A percentile compares a stretch with the other conserved stretches of the same genome.
phyloP scores from a whole-genome alignment of 2,329 filamentous ascomycete genomes.

The Diaporthe ilicicola region DNA sequence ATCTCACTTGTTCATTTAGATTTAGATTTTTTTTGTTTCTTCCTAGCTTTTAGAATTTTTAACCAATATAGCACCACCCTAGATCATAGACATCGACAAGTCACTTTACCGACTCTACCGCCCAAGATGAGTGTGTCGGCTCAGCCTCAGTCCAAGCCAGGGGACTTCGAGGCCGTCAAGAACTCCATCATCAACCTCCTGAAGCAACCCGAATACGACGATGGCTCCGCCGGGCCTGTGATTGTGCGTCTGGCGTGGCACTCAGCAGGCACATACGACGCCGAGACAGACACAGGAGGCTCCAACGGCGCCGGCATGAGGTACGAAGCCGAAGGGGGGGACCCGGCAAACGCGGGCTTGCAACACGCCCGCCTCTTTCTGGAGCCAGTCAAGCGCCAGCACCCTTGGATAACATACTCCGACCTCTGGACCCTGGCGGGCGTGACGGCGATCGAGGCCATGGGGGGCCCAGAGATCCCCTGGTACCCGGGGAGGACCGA shows the following conservation, averaged over 20 bases:
- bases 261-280: conserved; percentile 69
- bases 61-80: not conserved
- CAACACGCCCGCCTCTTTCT: conserved; percentile 71
- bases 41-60: not conserved
- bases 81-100: not conserved
- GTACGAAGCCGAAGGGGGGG: conserved; percentile 70
- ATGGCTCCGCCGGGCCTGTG: conserved; percentile 70
- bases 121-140: conserved; percentile 19
- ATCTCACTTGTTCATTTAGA: not conserved
- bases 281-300: conserved; percentile 66
- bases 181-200: conserved; percentile 62
- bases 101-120: not conserved
- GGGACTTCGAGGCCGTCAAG: conserved; percentile 70
- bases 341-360: conserved; percentile 71
- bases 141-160: conserved; percentile 39
- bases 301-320: conserved; percentile 73
- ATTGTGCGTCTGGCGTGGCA: conserved; percentile 73
- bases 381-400: conserved; percentile 65
- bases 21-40: not conserved
- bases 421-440: conserved; percentile 72
- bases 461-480: conserved; percentile 65
- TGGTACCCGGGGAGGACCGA: conserved; percentile 70
- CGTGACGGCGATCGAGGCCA: conserved; percentile 64
- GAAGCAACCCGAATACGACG: conserved; percentile 69
- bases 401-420: conserved; percentile 72